Evolutionary conservation across 306 rosid genomes (phyloP).

Genomic region (Fragaria nilgerrensis): DNA sequence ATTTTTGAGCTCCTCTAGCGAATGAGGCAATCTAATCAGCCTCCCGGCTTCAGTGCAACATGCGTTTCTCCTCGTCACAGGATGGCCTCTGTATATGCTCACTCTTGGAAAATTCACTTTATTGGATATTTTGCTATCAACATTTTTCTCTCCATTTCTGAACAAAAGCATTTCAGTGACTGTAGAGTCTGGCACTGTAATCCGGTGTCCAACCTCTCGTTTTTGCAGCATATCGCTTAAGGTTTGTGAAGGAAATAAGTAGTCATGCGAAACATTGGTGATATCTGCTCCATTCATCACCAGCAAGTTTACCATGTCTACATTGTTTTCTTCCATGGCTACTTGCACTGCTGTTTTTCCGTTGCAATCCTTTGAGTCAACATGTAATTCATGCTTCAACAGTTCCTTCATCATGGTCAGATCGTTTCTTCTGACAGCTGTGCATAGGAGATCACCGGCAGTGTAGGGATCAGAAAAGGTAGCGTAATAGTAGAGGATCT

Average conservation of each 20-base stretch:
- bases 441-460: slow-evolving; percentile 58
- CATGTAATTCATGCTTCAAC: slow-evolving; percentile 55
- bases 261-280: background rate
- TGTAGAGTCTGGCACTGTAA: slow-evolving; percentile 39
- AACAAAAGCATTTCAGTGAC: slow-evolving; percentile 27
- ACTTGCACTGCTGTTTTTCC: slow-evolving; percentile 50
- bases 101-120: slow-evolving; percentile 46
- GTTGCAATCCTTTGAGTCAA: slow-evolving; percentile 49
- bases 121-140: slow-evolving; percentile 27
- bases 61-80: slow-evolving; percentile 49
- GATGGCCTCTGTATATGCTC: slow-evolving; percentile 77
- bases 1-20: slow-evolving; percentile 67
- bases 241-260: slow-evolving; percentile 27
- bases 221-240: slow-evolving; percentile 47
- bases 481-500: slow-evolving; percentile 51
- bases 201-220: slow-evolving; percentile 56
- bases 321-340: slow-evolving; percentile 52
- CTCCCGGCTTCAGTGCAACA: slow-evolving; percentile 60
- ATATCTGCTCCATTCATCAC: slow-evolving; percentile 57
- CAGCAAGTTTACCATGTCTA: slow-evolving; percentile 63
- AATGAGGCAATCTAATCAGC: slow-evolving; percentile 67
- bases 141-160: slow-evolving; percentile 33
- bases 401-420: slow-evolving; percentile 51
- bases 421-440: slow-evolving; percentile 56
- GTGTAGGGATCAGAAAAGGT: slow-evolving; percentile 48